phyloP scores from a whole-genome alignment of 2,329 filamentous ascomycete species.

The Phyllosticta capitalensis region DNA sequence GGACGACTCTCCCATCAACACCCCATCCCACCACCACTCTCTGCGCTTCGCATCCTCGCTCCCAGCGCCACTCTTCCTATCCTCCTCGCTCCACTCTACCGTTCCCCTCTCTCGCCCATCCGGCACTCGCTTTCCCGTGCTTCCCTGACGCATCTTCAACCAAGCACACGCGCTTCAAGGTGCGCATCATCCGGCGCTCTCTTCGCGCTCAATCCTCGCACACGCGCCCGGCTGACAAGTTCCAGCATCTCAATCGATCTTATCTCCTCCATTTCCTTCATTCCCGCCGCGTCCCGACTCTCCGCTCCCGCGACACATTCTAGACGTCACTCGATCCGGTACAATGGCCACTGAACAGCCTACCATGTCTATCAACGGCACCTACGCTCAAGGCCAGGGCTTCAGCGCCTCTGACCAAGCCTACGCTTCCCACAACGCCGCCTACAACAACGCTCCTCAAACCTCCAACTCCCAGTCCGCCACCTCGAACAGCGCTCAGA shows the following conservation, averaged over 20 bases:
- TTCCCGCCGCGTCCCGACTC: not conserved
- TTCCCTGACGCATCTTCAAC: not conserved
- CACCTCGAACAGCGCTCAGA: conserved; percentile 17
- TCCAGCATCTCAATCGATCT: not conserved
- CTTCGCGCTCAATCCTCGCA: not conserved
- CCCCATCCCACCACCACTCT: conserved; percentile 8
- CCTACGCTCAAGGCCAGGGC: conserved; percentile 31
- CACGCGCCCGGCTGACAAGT: not conserved
- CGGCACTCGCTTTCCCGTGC: not conserved
- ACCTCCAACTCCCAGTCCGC: conserved; percentile 13
- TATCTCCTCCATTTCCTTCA: not conserved
- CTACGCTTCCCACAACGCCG: conserved; percentile 20
- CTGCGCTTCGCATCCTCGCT: conserved; percentile 1
- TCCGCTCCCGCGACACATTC: conserved; percentile 4
- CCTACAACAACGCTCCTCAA: conserved; percentile 23
- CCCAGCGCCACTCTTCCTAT: not conserved
- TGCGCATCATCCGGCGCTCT: not conserved
- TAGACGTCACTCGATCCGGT: not conserved
- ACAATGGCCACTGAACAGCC: conserved; percentile 32
- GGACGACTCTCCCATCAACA: conserved; percentile 2
- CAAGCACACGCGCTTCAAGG: conserved; percentile 5
- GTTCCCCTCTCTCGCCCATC: not conserved
- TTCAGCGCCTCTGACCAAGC: conserved; percentile 29
- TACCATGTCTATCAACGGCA: conserved; percentile 39
- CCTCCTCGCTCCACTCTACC: not conserved